Conservation (phyloP, 371 early-diverging fungal species). For the Circinella minor region DNA sequence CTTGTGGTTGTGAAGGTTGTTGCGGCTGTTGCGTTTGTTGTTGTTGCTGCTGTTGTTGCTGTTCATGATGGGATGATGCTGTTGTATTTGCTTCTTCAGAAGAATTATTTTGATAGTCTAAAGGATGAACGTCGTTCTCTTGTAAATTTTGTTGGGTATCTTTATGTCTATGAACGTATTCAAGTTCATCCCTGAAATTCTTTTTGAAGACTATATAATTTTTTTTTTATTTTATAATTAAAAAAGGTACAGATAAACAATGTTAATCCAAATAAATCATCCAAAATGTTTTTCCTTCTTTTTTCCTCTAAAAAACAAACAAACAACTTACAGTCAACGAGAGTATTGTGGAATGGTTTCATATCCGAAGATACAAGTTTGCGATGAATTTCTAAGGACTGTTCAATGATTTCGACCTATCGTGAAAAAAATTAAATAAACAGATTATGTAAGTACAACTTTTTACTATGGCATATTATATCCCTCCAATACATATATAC, state of each 20-base stretch:
- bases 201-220: constrained; percentile 60
- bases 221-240: too few relatives aligned
- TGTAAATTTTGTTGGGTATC: constrained; percentile 23
- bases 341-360: constrained; percentile 76
- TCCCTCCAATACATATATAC: constrained; percentile 28
- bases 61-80: constrained; percentile 1
- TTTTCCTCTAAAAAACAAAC: background rate
- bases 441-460: background rate
- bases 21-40: background rate
- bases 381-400: constrained; percentile 70
- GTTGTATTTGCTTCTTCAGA: background rate
- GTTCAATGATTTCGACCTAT: constrained; percentile 65
- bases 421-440: background rate
- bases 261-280: too few relatives aligned
- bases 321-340: constrained; percentile 62
- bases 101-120: background rate
- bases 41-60: constrained; percentile 9
- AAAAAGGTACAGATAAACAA: background rate
- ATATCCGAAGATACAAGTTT: constrained; percentile 67
- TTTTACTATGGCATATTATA: background rate
- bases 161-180: constrained; percentile 34
- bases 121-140: constrained; percentile 10
- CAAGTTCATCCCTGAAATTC: constrained; percentile 73
- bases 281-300: background rate
- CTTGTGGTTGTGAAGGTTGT: background rate